Evolutionary conservation across 176 grass and related monocot genomes (phyloP), one percentile per base, ranked within the genome.

Genomic region (Carex cristatella): DNA sequence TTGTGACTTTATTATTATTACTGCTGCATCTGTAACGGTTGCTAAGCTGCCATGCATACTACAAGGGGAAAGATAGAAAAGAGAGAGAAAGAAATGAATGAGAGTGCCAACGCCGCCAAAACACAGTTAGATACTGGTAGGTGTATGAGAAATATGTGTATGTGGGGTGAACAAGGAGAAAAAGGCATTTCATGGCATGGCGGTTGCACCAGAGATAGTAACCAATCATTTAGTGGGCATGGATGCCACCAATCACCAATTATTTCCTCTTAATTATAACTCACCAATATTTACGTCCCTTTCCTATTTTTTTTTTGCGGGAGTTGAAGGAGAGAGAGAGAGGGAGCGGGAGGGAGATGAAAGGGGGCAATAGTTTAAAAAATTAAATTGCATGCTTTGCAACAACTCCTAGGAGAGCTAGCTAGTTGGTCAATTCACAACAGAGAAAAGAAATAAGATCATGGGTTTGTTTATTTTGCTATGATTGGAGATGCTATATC

Each of bases 401-500:
- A 77, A 84, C 86, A 87, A 83, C 89, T 65, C 59, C 84, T 72
- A 84, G 57, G 81, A 87, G 60, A 68, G 27, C 60, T 63, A 69
- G 2, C 73, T 81, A 64, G 89, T 80, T 54, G 33, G 44, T 71
- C 59, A 86, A 87, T 90, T 87, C 88, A 86, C 84, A 86, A 87
- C 80, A 84, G 15, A 78, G 84, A 90, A 92, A 90, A 87, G 89
- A 90, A 94, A 85, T 65, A 48, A 80, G 18, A 60, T 54, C 40
- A 27, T 31, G 31, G 60, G 40, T 67, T 44, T 76, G 62, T 81
- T 72, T 82, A 75, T 85, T 82, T 74, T 89, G 80, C 88, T 89
- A 95, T 95, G 90, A 95, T 90, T 92, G 89, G 84, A 80, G 84
- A 93, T 83, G 79, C 85, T 83, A 80, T 80, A 88, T 88, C 84